A percentile compares a stretch with the other conserved stretches of the same genome.
Conservation (phyloP, 2,329 filamentous ascomycete genomes). For the Immersiporthe knoxdaviesiana region DNA sequence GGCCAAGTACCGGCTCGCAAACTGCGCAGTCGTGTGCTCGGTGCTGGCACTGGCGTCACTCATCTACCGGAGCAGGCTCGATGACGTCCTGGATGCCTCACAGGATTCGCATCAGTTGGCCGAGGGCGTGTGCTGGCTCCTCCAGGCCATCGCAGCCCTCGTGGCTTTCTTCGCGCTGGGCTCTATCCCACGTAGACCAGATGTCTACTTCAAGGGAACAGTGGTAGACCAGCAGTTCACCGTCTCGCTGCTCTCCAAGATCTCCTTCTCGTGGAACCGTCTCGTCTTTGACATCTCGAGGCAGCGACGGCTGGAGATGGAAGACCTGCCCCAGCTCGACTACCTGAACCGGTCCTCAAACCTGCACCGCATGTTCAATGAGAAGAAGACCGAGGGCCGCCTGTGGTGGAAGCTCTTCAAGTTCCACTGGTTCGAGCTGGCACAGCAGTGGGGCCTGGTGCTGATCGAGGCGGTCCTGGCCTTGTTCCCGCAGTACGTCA, state of each 20-base stretch:
- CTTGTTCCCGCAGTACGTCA: constrained; percentile 41
- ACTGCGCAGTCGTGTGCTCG: constrained; percentile 36
- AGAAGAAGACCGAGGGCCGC: constrained; percentile 29
- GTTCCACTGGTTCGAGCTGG: constrained; percentile 35
- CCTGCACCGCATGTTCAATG: constrained; percentile 34
- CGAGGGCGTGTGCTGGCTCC: constrained; percentile 35
- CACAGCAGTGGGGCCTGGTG: constrained; percentile 39
- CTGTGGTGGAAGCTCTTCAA: constrained; percentile 42
- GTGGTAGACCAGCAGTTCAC: constrained; percentile 43
- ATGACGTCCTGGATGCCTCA: constrained; percentile 32
- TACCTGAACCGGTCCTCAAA: constrained; percentile 36
- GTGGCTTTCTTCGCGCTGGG: constrained; percentile 36
- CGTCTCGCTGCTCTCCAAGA: constrained; percentile 36
- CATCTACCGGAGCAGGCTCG: constrained; percentile 35
- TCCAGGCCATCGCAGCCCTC: constrained; percentile 34
- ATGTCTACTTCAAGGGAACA: constrained; percentile 37
- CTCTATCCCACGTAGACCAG: constrained; percentile 39
- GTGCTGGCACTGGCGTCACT: constrained; percentile 34
- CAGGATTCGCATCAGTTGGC: constrained; percentile 23
- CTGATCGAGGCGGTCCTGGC: constrained; percentile 38
- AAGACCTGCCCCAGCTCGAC: constrained; percentile 40
- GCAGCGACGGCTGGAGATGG: constrained; percentile 37
- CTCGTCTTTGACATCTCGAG: constrained; percentile 38
- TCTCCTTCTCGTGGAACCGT: constrained; percentile 40
- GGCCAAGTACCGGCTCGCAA: constrained; percentile 35